Percentiles rank a stretch among this genome's conserved stretches.
Evolutionary conservation across 2,329 filamentous ascomycete genomes (phyloP).

Genomic region (Sclerotinia glacialis): DNA sequence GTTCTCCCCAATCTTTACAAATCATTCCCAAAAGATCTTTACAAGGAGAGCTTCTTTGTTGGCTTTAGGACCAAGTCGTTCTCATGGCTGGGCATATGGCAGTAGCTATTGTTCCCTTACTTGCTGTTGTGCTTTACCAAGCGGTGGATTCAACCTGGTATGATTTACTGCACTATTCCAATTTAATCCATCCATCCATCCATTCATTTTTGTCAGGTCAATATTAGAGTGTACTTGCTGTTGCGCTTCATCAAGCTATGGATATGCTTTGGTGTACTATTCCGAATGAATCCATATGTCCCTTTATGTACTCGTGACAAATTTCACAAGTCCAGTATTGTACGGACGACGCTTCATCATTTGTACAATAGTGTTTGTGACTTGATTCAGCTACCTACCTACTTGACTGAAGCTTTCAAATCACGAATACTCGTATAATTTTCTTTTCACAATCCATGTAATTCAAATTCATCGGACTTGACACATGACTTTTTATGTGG

Average conservation of each 20-base stretch:
- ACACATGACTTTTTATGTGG: not conserved
- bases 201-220: not conserved
- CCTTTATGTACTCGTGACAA: not conserved
- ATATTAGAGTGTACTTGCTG: constrained; percentile 22
- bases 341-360: not conserved
- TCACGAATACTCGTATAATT: not conserved
- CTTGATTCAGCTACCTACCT: not conserved
- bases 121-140: constrained; percentile 30
- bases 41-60: constrained; percentile 8
- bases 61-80: not conserved
- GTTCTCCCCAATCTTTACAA: not conserved
- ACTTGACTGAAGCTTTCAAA: no score
- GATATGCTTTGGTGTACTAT: constrained; percentile 24
- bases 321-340: not conserved
- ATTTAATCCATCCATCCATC: not conserved
- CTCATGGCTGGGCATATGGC: constrained; percentile 27
- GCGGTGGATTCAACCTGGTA: constrained; percentile 28
- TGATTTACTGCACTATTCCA: constrained; percentile 15
- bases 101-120: constrained; percentile 25
- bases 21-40: not conserved
- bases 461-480: not conserved
- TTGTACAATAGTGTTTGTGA: not conserved
- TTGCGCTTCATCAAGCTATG: constrained; percentile 28
- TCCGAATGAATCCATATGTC: not conserved
- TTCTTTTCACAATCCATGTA: no score